phyloP scores from a whole-genome alignment of 2,329 filamentous ascomycete species.

The Diaporthe batatas region DNA sequence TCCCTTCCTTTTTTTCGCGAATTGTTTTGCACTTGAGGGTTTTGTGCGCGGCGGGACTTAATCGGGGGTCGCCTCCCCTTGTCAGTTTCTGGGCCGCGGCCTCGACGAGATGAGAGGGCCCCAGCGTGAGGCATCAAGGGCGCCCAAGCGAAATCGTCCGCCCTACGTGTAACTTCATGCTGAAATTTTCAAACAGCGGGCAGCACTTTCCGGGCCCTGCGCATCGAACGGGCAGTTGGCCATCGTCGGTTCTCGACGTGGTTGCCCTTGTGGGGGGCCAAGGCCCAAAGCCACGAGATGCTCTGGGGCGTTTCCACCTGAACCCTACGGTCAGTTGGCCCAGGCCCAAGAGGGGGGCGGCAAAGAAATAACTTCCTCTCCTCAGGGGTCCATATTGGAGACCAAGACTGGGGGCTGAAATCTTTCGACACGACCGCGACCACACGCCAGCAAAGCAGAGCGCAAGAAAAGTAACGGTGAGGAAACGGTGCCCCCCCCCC shows the following conservation, averaged over 20 bases:
- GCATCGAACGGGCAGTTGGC: constrained; percentile 1
- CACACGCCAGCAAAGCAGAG: neutral
- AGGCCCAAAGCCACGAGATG: constrained; percentile 21
- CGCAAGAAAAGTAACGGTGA: constrained; percentile 27
- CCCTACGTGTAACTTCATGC: constrained; percentile 19
- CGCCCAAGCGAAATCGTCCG: constrained; percentile 34
- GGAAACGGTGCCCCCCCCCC: constrained; percentile 34
- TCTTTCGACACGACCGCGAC: constrained; percentile 2
- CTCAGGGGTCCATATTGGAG: constrained; percentile 11
- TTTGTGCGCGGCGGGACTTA: neutral
- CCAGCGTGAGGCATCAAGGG: constrained; percentile 19
- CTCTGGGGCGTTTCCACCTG: constrained; percentile 6
- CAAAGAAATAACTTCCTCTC: constrained; percentile 11
- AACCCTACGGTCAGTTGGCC: neutral
- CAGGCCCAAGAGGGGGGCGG: neutral
- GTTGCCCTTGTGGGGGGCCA: constrained; percentile 28
- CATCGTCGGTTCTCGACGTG: constrained; percentile 28
- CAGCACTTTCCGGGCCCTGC: neutral
- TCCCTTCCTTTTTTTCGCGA: neutral
- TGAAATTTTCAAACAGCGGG: constrained; percentile 25
- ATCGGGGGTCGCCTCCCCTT: constrained; percentile 19
- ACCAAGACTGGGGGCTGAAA: constrained; percentile 25
- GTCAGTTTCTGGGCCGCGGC: constrained; percentile 25
- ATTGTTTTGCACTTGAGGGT: neutral
- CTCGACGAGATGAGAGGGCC: constrained; percentile 25